Conservation (phyloP, 176 grass and related monocot genomes). For the Rhynchospora pubera region DNA sequence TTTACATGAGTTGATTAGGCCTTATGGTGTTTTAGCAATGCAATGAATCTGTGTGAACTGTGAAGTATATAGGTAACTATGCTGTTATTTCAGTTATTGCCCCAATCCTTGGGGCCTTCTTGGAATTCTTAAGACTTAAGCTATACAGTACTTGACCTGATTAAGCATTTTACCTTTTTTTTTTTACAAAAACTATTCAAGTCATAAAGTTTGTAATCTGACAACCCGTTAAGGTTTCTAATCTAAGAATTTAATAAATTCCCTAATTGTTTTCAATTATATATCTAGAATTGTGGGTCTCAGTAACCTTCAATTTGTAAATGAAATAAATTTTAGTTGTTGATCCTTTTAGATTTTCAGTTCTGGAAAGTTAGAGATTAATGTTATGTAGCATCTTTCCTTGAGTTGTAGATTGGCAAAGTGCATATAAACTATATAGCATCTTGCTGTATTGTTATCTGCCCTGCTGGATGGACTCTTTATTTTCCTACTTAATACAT, state of each 20-base stretch:
- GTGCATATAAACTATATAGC: neutral
- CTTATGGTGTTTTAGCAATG: too few species aligned
- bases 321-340: neutral
- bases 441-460: neutral
- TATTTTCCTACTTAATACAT: neutral
- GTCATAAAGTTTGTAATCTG: neutral
- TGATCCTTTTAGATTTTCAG: neutral
- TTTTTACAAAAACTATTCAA: too few species aligned
- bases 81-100: neutral
- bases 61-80: too few species aligned
- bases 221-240: neutral
- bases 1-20: neutral
- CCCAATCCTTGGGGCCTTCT: neutral
- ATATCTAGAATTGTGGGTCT: neutral
- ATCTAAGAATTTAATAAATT: neutral
- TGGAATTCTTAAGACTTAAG: neutral
- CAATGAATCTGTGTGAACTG: neutral
- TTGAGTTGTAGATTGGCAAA: too few species aligned
- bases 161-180: neutral
- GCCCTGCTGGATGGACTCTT: neutral
- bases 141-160: neutral
- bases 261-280: neutral
- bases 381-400: neutral
- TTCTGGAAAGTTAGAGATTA: too few species aligned
- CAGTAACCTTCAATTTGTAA: neutral